phyloP scores from a whole-genome alignment of 208 protist species.

The Novymonas esmeraldas region DNA sequence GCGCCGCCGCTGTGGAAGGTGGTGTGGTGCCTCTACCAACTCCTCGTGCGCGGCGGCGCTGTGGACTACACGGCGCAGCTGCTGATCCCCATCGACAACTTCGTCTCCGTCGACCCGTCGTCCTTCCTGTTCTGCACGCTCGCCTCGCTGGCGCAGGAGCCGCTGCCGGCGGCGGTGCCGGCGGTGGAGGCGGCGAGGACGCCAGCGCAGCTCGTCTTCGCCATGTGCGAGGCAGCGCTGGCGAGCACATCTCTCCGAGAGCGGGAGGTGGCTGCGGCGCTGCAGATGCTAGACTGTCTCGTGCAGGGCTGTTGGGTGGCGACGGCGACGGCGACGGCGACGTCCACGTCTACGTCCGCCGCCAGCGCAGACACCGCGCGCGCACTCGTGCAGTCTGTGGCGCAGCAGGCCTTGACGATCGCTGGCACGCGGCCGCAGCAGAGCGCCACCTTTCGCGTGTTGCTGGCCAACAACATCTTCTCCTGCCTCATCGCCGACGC shows the following conservation, averaged over 20 bases:
- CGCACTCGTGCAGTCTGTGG: constrained; percentile 45
- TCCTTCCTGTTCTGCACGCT: constrained; percentile 56
- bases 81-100: constrained; percentile 92
- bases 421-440: constrained; percentile 34
- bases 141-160: constrained; percentile 23
- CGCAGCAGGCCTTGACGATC: constrained; percentile 34
- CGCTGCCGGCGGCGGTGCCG: constrained; percentile 23
- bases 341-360: not conserved
- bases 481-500: constrained; percentile 61
- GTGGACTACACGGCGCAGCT: constrained; percentile 89
- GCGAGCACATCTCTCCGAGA: constrained; percentile 37
- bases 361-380: constrained; percentile 7
- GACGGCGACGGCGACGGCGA: constrained; percentile 1
- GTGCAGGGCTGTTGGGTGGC: constrained; percentile 71
- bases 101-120: constrained; percentile 71
- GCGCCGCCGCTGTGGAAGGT: constrained; percentile 65
- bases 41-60: constrained; percentile 62
- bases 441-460: constrained; percentile 52
- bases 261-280: constrained; percentile 64
- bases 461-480: constrained; percentile 75
- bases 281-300: constrained; percentile 70
- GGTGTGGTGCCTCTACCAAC: constrained; percentile 64
- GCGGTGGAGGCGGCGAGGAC: constrained; percentile 38
- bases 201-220: constrained; percentile 70
- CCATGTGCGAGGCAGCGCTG: constrained; percentile 68